Conservation (phyloP, 2,329 filamentous ascomycete genomes). For the Fusarium sarcochroum region DNA sequence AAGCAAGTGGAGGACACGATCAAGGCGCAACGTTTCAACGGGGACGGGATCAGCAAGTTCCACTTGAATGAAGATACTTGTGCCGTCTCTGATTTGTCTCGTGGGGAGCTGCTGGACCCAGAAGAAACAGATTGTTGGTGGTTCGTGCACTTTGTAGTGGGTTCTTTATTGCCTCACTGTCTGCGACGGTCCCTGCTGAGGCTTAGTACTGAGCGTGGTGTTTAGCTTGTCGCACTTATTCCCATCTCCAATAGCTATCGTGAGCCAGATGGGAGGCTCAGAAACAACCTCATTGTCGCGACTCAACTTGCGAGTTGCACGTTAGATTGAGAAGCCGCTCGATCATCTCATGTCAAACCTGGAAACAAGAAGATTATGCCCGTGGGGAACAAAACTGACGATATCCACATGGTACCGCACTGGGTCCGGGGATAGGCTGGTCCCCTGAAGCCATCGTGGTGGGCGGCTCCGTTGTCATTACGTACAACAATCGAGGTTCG, state of each 20-base stretch:
- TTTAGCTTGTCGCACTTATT: background rate
- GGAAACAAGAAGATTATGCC: conserved; percentile 8
- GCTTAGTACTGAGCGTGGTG: background rate
- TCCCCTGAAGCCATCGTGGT: conserved; percentile 29
- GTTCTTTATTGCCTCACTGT: conserved; percentile 8
- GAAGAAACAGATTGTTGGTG: background rate
- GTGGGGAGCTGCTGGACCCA: background rate
- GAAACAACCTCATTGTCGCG: too few relatives aligned
- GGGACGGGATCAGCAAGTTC: conserved; percentile 15
- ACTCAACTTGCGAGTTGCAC: too few relatives aligned
- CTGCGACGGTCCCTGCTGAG: background rate
- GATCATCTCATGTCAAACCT: background rate
- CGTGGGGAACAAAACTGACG: conserved; percentile 13
- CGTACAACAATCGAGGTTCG: conserved; percentile 31
- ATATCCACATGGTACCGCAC: conserved; percentile 7
- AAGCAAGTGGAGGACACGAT: conserved; percentile 2
- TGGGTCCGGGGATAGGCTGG: conserved; percentile 28
- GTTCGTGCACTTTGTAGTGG: conserved; percentile 7
- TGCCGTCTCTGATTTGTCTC: conserved; percentile 1
- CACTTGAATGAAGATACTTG: conserved; percentile 9
- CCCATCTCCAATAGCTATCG: background rate
- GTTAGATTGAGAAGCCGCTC: background rate
- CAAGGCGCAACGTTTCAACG: conserved; percentile 8
- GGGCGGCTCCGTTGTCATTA: conserved; percentile 29
- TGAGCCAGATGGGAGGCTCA: background rate